These are phyloP conservation scores for Leptographium wingfieldii DNA, from an alignment of 2,329 filamentous ascomycete species.

Conservation along the genomic window DNA sequence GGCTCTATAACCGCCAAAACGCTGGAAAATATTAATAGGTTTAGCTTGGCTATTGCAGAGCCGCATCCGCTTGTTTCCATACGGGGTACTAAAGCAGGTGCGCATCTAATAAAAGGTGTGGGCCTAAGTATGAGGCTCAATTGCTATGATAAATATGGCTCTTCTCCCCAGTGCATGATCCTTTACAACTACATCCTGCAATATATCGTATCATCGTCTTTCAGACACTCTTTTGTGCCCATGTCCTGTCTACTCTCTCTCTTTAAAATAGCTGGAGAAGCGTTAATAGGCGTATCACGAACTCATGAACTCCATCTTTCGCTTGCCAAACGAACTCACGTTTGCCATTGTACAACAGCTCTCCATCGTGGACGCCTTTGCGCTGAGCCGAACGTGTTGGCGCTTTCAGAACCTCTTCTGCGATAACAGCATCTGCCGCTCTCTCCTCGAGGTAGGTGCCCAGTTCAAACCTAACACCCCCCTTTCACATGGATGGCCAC, in stretches of 20 bases:
- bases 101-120: too few species aligned
- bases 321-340: slow-evolving; percentile 52
- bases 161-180: too few species aligned
- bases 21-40: too few species aligned
- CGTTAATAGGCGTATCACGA: background rate
- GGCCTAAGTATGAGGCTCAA: too few species aligned
- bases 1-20: too few species aligned
- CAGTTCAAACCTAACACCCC: background rate
- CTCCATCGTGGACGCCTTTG: slow-evolving; percentile 43
- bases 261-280: background rate
- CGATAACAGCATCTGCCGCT: slow-evolving; percentile 43
- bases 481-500: background rate
- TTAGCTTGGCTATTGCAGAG: too few species aligned
- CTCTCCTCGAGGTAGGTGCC: slow-evolving; percentile 39
- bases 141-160: too few species aligned
- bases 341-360: slow-evolving; percentile 43
- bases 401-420: slow-evolving; percentile 36
- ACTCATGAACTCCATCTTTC: slow-evolving; percentile 18
- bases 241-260: background rate
- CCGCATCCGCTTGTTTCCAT: too few species aligned
- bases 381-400: slow-evolving; percentile 39
- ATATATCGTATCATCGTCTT: background rate
- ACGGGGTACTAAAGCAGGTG: too few species aligned
- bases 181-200: background rate
- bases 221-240: background rate